Base-by-base conservation (phyloP, 202 grass and related monocot species). In the Hordeum pubiflorum region DNA sequence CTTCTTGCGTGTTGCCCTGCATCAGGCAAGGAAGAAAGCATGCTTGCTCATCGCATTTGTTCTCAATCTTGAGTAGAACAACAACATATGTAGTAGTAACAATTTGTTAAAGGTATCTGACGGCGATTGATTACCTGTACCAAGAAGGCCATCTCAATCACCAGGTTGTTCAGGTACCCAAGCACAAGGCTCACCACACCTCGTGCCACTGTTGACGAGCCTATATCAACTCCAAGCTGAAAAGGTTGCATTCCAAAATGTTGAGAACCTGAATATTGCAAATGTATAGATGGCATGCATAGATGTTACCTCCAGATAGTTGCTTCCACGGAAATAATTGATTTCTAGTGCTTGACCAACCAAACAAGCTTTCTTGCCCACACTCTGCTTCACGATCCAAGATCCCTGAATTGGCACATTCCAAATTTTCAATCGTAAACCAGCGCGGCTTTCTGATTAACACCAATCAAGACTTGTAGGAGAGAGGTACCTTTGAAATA, bases 301-400 rank as follows among this genome's bases (percentile, higher is more conserved):
- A 58, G 37, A 58, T 29, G 37, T 72, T 86, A 98, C 95, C 95
- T 95, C 95, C 82, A 98, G 81, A 86, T 98, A 98, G 83, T 98
- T 98, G 43, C 65, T 93, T 80, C 95, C 95, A 3, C 75, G 92
- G 24, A 95, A 98, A 89, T 98, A 98, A 90, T 95, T 92, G 81
- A 95, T 93, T 77, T 93, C 90, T 62, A 98, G 83, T 83, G 95
- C 95, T 79, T 89, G 92, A 57, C 95, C 95, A 76, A 98, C 78
- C 86, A 98, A 89, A 80, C 95, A 93, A 85, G 95, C 95, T 92
- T 98, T 98, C 85, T 93, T 98, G 38, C 95, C 95, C 23, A 98
- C 95, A 86, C 95, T 98, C 76, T 98, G 95, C 80, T 95, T 98
- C 76, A 98, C 95, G 3, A 98, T 94, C 95, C 95, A 98, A 73